Percentiles rank a stretch among this genome's conserved stretches.
Conservation (phyloP, 1,284 basidiomycete genomes). For the Irpex rosettiformis region DNA sequence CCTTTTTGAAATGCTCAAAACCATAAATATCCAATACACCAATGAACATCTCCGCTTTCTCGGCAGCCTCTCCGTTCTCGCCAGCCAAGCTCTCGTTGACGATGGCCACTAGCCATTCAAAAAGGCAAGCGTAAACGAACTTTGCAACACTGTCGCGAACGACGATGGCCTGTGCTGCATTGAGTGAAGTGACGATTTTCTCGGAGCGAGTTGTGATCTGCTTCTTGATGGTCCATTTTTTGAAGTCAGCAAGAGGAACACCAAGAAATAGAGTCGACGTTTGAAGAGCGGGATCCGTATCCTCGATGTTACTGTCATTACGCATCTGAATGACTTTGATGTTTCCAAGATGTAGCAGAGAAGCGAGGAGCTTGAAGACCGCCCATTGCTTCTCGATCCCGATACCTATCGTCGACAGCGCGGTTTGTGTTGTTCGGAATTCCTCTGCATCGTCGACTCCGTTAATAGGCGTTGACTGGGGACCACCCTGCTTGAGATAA, state of each 20-base stretch:
- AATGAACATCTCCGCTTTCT: constrained; percentile 94
- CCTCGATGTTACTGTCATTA: constrained; percentile 83
- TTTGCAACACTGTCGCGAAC: constrained; percentile 97
- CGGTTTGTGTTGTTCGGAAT: constrained; percentile 91
- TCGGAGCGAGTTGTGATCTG: constrained; percentile 94
- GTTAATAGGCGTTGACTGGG: constrained; percentile 78
- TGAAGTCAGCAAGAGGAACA: constrained; percentile 91
- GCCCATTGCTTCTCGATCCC: constrained; percentile 98
- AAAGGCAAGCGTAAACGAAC: constrained; percentile 97
- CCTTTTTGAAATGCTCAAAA: constrained; percentile 97
- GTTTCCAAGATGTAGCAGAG: constrained; percentile 95
- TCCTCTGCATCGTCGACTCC: constrained; percentile 97
- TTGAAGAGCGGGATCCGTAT: constrained; percentile 79
- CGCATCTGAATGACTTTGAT: constrained; percentile 85
- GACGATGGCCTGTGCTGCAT: constrained; percentile 88
- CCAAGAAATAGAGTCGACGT: constrained; percentile 89
- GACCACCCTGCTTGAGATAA: constrained; percentile 93
- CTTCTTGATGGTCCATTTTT: constrained; percentile 98
- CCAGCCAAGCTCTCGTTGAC: constrained; percentile 96
- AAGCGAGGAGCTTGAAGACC: constrained; percentile 92
- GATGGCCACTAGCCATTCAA: constrained; percentile 97
- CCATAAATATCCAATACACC: constrained; percentile 98
- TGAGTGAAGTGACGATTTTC: constrained; percentile 90
- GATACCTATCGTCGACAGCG: constrained; percentile 95
- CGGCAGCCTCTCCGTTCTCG: constrained; percentile 83